These are phyloP conservation scores for Saccharum hybrid DNA, from an alignment of 202 grass and related monocot species.

Conservation along the genomic window DNA sequence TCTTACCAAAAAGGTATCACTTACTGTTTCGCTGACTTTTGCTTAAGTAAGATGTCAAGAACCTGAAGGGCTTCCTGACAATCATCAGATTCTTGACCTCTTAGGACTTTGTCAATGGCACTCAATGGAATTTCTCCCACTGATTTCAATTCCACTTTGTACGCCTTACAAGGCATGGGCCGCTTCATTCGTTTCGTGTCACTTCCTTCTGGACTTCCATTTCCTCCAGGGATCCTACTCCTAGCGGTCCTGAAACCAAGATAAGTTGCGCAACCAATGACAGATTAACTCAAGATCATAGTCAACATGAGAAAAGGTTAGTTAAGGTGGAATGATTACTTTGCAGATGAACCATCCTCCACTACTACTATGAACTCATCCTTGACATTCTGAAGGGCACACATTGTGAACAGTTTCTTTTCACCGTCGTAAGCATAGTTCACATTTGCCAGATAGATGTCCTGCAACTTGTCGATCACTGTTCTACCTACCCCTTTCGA, in stretches of 20 bases:
- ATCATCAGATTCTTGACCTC: constrained; percentile 44
- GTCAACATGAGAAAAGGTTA: neutral
- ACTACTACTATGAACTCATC: constrained; percentile 57
- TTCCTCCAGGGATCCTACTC: neutral
- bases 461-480: constrained; percentile 60
- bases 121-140: constrained; percentile 35
- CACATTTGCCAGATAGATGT: constrained; percentile 53
- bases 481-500: constrained; percentile 41
- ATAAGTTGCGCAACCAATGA: neutral
- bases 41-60: constrained; percentile 57
- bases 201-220: constrained; percentile 45
- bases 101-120: constrained; percentile 39
- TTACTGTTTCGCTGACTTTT: constrained; percentile 57
- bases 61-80: constrained; percentile 36
- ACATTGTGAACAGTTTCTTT: constrained; percentile 56
- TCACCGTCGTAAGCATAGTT: constrained; percentile 66
- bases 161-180: neutral
- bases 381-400: constrained; percentile 47
- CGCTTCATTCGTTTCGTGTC: constrained; percentile 42
- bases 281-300: neutral
- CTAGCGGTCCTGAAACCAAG: constrained; percentile 13
- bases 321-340: constrained; percentile 33
- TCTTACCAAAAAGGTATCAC: neutral
- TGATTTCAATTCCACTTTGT: constrained; percentile 51
- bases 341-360: constrained; percentile 52